Evolutionary conservation across 1,284 basidiomycete species (phyloP).

Genomic region (Anthracocystis walkeri): DNA sequence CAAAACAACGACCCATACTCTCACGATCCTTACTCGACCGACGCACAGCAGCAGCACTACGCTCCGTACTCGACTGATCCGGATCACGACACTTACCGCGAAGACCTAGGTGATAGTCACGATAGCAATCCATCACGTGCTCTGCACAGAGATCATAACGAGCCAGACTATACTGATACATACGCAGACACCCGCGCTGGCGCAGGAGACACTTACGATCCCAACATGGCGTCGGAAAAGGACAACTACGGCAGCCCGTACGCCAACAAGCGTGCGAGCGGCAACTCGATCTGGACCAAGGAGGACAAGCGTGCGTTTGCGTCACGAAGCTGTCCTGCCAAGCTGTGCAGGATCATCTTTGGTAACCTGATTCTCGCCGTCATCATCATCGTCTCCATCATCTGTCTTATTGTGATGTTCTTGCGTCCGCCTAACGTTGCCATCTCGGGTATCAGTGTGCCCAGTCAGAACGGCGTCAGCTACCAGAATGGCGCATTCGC

Average conservation of each 20-base stretch:
- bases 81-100: constrained; percentile 18
- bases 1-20: constrained; percentile 15
- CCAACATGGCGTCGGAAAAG: constrained; percentile 33
- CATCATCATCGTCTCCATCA: constrained; percentile 58
- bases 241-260: constrained; percentile 24
- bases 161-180: constrained; percentile 11
- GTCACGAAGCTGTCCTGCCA: constrained; percentile 51
- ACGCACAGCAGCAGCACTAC: constrained; percentile 19
- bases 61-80: constrained; percentile 9
- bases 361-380: constrained; percentile 59
- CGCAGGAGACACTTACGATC: constrained; percentile 11
- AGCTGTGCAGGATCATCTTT: constrained; percentile 58
- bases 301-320: constrained; percentile 61
- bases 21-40: constrained; percentile 31
- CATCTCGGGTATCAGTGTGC: constrained; percentile 45
- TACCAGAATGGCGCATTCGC: constrained; percentile 50
- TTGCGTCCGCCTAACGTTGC: constrained; percentile 65
- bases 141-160: constrained; percentile 11
- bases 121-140: constrained; percentile 25
- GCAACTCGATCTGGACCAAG: constrained; percentile 63
- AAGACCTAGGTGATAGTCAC: constrained; percentile 28
- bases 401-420: constrained; percentile 63
- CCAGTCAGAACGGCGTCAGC: constrained; percentile 37
- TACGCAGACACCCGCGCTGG: constrained; percentile 26
- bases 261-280: constrained; percentile 39